phyloP scores from a whole-genome alignment of 257 asterid species.

The Solanum corneliomulleri region DNA sequence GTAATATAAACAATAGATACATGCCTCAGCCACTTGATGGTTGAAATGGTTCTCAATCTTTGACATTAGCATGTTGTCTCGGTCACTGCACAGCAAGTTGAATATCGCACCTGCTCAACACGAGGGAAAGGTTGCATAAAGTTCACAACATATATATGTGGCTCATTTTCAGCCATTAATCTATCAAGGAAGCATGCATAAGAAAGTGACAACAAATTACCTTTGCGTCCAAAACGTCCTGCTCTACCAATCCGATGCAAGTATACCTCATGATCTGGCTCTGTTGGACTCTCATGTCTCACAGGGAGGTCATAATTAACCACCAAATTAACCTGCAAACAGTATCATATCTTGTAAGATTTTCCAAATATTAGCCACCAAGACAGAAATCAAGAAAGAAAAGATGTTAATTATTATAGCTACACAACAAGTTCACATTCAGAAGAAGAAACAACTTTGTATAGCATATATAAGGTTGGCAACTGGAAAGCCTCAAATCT shows the following conservation, averaged over 20 bases:
- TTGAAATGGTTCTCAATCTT: conserved; percentile 57
- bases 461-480: background rate
- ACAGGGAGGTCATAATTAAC: conserved; percentile 81
- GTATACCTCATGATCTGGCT: conserved; percentile 82
- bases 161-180: background rate
- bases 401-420: background rate
- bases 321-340: conserved; percentile 79
- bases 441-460: background rate
- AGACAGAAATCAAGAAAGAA: background rate
- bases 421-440: background rate
- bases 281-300: conserved; percentile 20
- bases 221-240: conserved; percentile 98
- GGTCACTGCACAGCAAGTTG: conserved; percentile 24
- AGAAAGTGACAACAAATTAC: conserved; percentile 15
- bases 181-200: background rate
- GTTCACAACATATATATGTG: background rate
- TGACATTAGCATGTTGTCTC: conserved; percentile 23
- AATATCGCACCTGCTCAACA: conserved; percentile 46
- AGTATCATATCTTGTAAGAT: background rate
- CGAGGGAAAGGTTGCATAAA: background rate
- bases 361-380: background rate
- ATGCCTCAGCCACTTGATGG: conserved; percentile 34
- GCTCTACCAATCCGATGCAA: conserved; percentile 96
- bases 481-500: background rate
- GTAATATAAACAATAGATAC: background rate